A percentile compares a stretch with the other conserved stretches of the same genome.
These are phyloP conservation scores for Dipteronia sinensis DNA, from an alignment of 345 rosid genomes.

Conservation along the genomic window DNA sequence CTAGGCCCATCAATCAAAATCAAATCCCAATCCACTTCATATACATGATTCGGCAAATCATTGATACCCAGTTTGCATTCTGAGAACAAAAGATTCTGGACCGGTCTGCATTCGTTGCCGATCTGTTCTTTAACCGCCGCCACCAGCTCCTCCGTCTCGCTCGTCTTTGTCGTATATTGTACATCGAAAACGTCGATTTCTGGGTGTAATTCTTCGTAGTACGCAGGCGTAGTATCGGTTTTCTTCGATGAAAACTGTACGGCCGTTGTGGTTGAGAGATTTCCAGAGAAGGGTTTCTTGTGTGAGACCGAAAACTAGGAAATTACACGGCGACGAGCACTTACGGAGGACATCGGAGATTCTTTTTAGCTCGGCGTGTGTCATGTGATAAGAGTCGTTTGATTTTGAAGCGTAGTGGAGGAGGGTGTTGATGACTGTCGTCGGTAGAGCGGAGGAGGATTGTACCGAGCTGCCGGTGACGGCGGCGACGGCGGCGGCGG, in stretches of 20 bases:
- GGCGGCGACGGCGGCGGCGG: slow-evolving; percentile 27
- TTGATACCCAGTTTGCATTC: slow-evolving; percentile 85
- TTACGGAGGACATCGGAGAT: slow-evolving; percentile 81
- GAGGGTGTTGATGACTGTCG: slow-evolving; percentile 69
- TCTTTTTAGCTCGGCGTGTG: slow-evolving; percentile 66
- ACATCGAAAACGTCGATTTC: slow-evolving; percentile 91
- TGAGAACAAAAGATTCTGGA: slow-evolving; percentile 86
- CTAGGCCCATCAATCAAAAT: slow-evolving; percentile 94
- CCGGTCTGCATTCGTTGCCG: slow-evolving; percentile 81
- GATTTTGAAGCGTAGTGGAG: slow-evolving; percentile 84
- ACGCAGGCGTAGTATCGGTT: slow-evolving; percentile 94
- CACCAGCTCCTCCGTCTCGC: slow-evolving; percentile 62
- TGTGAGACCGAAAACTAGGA: slow-evolving; percentile 87
- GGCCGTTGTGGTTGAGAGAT: slow-evolving; percentile 82
- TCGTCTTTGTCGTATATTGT: slow-evolving; percentile 82
- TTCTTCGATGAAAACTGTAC: slow-evolving; percentile 87
- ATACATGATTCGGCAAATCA: slow-evolving; percentile 91
- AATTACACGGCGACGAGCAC: slow-evolving; percentile 82
- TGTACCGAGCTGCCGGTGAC: slow-evolving; percentile 17
- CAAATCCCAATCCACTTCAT: slow-evolving; percentile 96
- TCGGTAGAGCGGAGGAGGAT: slow-evolving; percentile 46
- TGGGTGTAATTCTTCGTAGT: slow-evolving; percentile 83
- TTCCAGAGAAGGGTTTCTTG: slow-evolving; percentile 97
- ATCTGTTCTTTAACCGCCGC: slow-evolving; percentile 56
- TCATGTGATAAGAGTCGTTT: slow-evolving; percentile 80